Conservation (phyloP, 768 basidiomycete genomes). For the Auricularia cornea region DNA sequence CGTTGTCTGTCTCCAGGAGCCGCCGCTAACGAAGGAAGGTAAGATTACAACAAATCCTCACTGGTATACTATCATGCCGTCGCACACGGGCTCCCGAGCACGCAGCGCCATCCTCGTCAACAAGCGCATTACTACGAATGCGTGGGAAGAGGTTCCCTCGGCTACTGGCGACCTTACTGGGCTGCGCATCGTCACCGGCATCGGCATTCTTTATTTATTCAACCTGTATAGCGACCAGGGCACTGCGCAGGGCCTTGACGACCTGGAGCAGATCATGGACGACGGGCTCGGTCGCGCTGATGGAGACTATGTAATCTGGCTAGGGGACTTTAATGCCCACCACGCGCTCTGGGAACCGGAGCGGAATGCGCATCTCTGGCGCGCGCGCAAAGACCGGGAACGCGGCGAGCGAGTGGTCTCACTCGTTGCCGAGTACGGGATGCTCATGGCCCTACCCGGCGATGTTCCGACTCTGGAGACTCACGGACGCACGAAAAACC, state of each 20-base stretch:
- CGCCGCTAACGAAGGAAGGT: not conserved
- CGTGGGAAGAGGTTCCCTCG: constrained; percentile 15
- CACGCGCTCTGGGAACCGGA: constrained; percentile 32
- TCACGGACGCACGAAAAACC: constrained; percentile 21
- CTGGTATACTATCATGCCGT: not conserved
- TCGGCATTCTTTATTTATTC: constrained; percentile 20
- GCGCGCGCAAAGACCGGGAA: not conserved
- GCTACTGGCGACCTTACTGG: constrained; percentile 21
- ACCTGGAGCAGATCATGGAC: not conserved
- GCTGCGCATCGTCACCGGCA: constrained; percentile 14
- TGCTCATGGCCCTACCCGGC: constrained; percentile 29
- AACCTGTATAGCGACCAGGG: constrained; percentile 32
- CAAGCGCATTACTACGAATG: constrained; percentile 8
- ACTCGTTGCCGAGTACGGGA: constrained; percentile 12
- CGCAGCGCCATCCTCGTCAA: constrained; percentile 19
- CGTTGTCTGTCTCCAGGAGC: not conserved
- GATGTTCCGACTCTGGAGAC: constrained; percentile 28
- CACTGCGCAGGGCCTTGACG: not conserved
- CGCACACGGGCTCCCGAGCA: not conserved
- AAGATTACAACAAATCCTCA: not conserved
- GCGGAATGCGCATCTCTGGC: constrained; percentile 18
- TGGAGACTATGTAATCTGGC: constrained; percentile 21
- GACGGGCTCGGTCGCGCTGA: not conserved
- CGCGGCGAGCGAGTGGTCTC: constrained; percentile 28
- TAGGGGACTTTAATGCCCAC: constrained; percentile 35